Base-by-base conservation (phyloP, 2,329 filamentous ascomycete species). In the Microcera coccophila region DNA sequence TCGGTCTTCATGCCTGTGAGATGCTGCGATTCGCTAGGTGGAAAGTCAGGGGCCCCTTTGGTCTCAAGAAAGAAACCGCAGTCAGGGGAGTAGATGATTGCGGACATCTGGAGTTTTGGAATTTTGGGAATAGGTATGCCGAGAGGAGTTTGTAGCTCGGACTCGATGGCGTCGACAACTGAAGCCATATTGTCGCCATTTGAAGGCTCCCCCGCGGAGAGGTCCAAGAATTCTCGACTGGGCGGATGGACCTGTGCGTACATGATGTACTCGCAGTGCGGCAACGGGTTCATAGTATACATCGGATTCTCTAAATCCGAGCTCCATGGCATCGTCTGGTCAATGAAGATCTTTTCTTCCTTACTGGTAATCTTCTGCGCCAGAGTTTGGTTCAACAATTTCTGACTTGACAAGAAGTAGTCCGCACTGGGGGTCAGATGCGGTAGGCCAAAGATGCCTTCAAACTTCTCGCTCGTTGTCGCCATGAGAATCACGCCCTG, bases 401-500 rank as follows among this genome's bases (percentile, higher is more conserved):
- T 70, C 58, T 84, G 63, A 68, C 81, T 74, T 47, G 77, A 74
- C 58, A 68, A 62, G 62, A 80, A 81, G 58, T 76, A 81, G 37
- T 78, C 71, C 3, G 69, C 61, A 16, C 70, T 65, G 0, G 87
- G 76, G 1, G 86, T 74, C 39, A 98, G 76, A 64, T 97, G 90
- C 19, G 93, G 90, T 36, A 97, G 70, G 3, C 84, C 86, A 62
- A 95, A 95, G 42, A 97, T 84, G 33, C 93, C 90, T n/a, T 85
- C 81, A 59, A 93, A 93, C 70, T 95, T 96, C 60, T 95, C 87
- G 64, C 90, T 96, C 36, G 90, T 91, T 1, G 91, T 96, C 2
- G 85, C 87, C 61, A 97, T 70, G 26, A 97, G 70, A 38, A 93
- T 79, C 12, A 82, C 79, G 2, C 93, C 93, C 49, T 85, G 79